Conservation (phyloP, 164 flowering plant species). For the Chloranthus sessilifolius region DNA sequence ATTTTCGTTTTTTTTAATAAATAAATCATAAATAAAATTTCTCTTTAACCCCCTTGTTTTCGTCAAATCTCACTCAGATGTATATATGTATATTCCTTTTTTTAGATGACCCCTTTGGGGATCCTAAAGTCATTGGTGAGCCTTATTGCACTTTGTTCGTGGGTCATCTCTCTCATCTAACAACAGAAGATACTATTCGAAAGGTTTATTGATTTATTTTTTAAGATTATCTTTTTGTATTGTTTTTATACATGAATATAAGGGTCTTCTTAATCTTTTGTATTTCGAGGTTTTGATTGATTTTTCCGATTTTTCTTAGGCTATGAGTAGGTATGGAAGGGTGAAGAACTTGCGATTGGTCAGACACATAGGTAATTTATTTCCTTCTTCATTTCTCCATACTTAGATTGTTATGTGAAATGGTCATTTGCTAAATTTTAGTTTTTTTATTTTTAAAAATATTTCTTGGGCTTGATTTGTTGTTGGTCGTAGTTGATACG, state of each 20-base stretch:
- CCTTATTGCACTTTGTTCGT: slow-evolving; percentile 87
- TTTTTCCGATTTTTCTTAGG: slow-evolving; percentile 29
- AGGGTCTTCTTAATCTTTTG: too few relatives aligned
- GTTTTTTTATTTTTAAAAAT: too few relatives aligned
- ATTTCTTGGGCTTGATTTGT: too few relatives aligned
- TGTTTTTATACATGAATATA: too few relatives aligned
- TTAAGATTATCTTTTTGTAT: too few relatives aligned
- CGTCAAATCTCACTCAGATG: slow-evolving; percentile 5
- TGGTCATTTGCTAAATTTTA: too few relatives aligned
- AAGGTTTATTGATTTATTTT: slow-evolving; percentile 31
- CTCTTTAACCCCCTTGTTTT: background rate
- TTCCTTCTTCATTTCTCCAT: too few relatives aligned
- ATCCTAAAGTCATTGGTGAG: slow-evolving; percentile 76
- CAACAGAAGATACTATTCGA: slow-evolving; percentile 66
- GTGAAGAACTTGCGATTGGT: slow-evolving; percentile 80
- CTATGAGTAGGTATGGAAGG: slow-evolving; percentile 80
- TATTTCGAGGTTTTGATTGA: too few relatives aligned
- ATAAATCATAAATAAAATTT: too few relatives aligned
- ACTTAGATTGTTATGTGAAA: too few relatives aligned
- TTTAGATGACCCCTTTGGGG: slow-evolving; percentile 84
- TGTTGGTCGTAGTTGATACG: too few relatives aligned
- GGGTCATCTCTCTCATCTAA: slow-evolving; percentile 66
- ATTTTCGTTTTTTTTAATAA: too few relatives aligned
- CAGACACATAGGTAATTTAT: slow-evolving; percentile 65
- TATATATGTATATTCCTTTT: slow-evolving; percentile 6